These are phyloP conservation scores for Auricularia sp. DNA, from an alignment of 768 basidiomycete species.

Conservation along the genomic window DNA sequence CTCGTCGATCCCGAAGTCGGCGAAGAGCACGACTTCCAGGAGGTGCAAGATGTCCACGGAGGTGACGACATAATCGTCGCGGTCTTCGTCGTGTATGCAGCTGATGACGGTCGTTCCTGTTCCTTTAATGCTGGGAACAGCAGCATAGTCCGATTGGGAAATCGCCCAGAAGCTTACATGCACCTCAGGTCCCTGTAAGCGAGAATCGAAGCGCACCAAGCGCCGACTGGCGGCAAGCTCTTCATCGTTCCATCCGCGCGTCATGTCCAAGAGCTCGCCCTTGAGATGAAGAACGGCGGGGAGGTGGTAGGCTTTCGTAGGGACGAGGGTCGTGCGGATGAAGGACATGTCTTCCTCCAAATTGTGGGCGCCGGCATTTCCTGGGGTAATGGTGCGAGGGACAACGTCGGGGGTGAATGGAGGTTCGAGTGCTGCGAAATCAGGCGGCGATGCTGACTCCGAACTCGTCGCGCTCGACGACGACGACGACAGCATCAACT, in stretches of 20 bases:
- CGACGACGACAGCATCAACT: constrained; percentile 74
- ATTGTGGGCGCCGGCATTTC: background rate
- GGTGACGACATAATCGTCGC: constrained; percentile 74
- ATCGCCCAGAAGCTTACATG: constrained; percentile 73
- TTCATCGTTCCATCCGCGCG: constrained; percentile 44
- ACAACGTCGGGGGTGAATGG: background rate
- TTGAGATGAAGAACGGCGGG: constrained; percentile 6
- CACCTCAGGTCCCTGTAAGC: constrained; percentile 66
- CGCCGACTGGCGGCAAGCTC: constrained; percentile 66
- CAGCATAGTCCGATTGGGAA: constrained; percentile 58
- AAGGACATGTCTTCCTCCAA: background rate
- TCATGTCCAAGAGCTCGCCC: constrained; percentile 4
- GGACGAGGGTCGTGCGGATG: constrained; percentile 1
- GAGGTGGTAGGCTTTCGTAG: constrained; percentile 2
- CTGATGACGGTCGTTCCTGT: constrained; percentile 79
- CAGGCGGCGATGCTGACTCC: background rate
- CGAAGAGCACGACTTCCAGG: constrained; percentile 67
- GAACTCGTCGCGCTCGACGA: background rate
- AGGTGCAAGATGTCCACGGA: constrained; percentile 94
- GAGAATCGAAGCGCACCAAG: constrained; percentile 75
- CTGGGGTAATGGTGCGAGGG: background rate
- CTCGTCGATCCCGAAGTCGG: constrained; percentile 85
- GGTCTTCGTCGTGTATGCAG: constrained; percentile 82
- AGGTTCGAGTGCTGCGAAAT: background rate
- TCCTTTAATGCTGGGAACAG: constrained; percentile 22